Evolutionary conservation across 306 rosid species (phyloP), one percentile per base, ranked within the genome.

Genomic region (Trichosanthes truncata): DNA sequence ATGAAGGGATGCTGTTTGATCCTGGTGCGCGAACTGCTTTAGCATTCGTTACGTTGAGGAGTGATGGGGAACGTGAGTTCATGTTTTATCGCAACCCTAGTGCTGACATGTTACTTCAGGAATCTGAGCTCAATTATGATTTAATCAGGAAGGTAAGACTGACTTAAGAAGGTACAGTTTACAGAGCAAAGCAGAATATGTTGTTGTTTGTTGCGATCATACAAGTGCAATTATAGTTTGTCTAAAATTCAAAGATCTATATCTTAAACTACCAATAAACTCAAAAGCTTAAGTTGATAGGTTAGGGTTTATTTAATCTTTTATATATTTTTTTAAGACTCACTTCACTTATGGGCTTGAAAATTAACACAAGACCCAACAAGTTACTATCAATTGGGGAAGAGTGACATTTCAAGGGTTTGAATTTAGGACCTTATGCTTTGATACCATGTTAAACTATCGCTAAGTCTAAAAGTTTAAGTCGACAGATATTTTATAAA

Each of bases 21-120:
- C 88, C 97, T 67, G 93, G 91, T 72, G 98, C 97, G 51, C 90
- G 98, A 38, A 95, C 98, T 48, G 97, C 98, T 77, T 91, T 95
- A 78, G 98, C 97, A 80, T 95, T 95, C 88, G 98, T 95, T 84
- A 95, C 98, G 12, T 55, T 95, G 81, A 90, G 82, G 87, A 90
- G 76, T 25, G 90, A 95, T 79, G 98, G 98, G 84, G 97, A 95
- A 81, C 91, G 97, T 43, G 98, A 92, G 85, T 95, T 95, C 97
- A 92, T 95, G 98, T 95, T 95, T 89, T 95, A 90, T 79, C 97
- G 98, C 76, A 94, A 94, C 80, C 98, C 98, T 43, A 92, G 97
- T 83, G 97, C 98, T 80, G 98, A 95, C 84, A 92, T 95, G 98
- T 85, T 95, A 84, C 93, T 95, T 80, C 88, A 81, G 82, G 97